Evolutionary conservation across 2,329 filamentous ascomycete genomes (phyloP), one percentile per base, ranked within the genome.

Genomic region (Teratosphaeria destructans): DNA sequence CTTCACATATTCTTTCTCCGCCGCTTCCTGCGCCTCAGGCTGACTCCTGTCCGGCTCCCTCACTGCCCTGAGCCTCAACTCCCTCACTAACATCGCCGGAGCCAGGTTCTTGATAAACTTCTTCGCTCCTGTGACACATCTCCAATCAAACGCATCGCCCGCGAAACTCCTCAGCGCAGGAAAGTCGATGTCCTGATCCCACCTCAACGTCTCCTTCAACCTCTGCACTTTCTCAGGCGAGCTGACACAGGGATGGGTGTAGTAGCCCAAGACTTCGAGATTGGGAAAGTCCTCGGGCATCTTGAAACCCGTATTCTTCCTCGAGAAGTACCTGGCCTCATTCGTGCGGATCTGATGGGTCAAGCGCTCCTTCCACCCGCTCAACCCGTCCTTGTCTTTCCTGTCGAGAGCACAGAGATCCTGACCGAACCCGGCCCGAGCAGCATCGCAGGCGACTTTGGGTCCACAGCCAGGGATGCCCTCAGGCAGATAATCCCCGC

Each of bases 401-500:
- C 75, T 78, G 60, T 83, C 81, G 32, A 94, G 74, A 2, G 76
- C 78, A 70, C 88, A 93, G 3, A 97, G 76, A 39, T 87, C 83
- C 60, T 80, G 82, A 1, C 93, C 94, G 72, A 93, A 97, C 0
- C 92, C 91, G 57, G 90, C 94, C 67, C 84, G 84, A 37, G 92
- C 92, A 58, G 94, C 95, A 71, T 96, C 90, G 65, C 89, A 94
- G 0, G 94, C 93, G 11, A 92, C 79, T 70, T 93, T 95, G 55
- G 90, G 84, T 1, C 94, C 94, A 66, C 92, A 95, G 3, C 89
- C 88, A 0, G 89, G 85, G 16, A 99, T 87, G 0, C 94, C 94
- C 59, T 90, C 89, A 0, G 92, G 89, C 0, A 93, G 79, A 67
- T 99, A 99, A 73, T 99, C 94, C 6, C 94, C 94, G 6, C 94